These are phyloP conservation scores for Neofusicoccum parvum DNA, from an alignment of 2,329 filamentous ascomycete species.

Conservation along the genomic window DNA sequence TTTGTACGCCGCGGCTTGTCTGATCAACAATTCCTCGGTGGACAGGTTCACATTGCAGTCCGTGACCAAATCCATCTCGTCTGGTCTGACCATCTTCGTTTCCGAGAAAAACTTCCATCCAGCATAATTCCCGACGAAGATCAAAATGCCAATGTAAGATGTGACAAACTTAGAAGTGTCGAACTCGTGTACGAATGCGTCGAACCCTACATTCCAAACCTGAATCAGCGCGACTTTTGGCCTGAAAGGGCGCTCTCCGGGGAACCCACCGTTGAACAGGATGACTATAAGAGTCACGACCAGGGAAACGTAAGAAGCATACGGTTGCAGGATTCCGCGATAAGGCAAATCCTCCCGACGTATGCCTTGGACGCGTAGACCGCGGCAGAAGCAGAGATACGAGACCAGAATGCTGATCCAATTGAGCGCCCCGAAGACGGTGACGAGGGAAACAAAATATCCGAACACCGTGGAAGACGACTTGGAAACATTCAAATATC, in stretches of 20 bases:
- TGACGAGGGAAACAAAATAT: slow-evolving; percentile 49
- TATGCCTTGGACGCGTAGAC: slow-evolving; percentile 42
- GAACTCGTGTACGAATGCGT: slow-evolving; percentile 21
- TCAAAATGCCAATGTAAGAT: slow-evolving; percentile 34
- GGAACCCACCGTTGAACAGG: slow-evolving; percentile 19
- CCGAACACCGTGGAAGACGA: slow-evolving; percentile 42
- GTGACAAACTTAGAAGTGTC: slow-evolving; percentile 17
- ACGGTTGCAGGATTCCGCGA: slow-evolving; percentile 43
- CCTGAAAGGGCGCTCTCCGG: background rate
- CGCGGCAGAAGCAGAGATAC: slow-evolving; percentile 44
- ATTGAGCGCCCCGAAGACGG: slow-evolving; percentile 48
- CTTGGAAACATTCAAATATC: slow-evolving; percentile 46
- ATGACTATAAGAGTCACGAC: slow-evolving; percentile 31
- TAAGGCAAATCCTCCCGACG: slow-evolving; percentile 41
- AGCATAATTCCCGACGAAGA: slow-evolving; percentile 28
- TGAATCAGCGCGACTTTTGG: background rate
- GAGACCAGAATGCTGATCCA: slow-evolving; percentile 47
- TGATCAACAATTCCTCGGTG: background rate
- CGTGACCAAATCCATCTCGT: slow-evolving; percentile 12
- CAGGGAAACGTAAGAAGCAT: slow-evolving; percentile 41
- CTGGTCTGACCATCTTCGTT: slow-evolving; percentile 13
- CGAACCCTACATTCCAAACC: slow-evolving; percentile 14
- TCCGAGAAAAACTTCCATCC: slow-evolving; percentile 18
- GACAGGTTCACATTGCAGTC: background rate
- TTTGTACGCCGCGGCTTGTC: background rate